These are phyloP conservation scores for Neurospora sp. DNA, from an alignment of 2,329 filamentous ascomycete genomes.

Conservation along the genomic window DNA sequence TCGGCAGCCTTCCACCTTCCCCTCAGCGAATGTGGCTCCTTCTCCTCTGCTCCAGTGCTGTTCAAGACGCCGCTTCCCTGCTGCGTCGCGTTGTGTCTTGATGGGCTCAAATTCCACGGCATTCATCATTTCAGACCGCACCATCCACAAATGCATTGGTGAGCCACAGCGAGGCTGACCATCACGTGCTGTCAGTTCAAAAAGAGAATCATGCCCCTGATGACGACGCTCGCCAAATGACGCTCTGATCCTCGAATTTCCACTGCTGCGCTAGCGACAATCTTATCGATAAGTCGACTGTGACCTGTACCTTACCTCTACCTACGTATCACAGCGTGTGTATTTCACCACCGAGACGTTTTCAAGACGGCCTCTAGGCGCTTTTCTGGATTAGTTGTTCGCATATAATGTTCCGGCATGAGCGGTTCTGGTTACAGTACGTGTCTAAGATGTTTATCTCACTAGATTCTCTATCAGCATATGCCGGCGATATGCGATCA, in stretches of 20 bases:
- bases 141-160: conserved; percentile 1
- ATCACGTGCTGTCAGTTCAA: conserved; percentile 2
- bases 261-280: neutral
- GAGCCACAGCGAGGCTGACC: conserved; percentile 2
- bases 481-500: neutral
- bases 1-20: neutral
- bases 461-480: neutral
- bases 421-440: neutral
- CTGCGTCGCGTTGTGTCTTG: neutral
- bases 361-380: neutral
- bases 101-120: neutral
- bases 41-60: neutral
- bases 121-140: neutral
- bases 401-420: neutral
- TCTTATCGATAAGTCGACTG: neutral
- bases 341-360: neutral
- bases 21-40: neutral
- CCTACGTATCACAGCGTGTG: neutral
- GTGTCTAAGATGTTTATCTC: neutral
- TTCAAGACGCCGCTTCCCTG: neutral
- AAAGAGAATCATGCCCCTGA: neutral
- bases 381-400: neutral
- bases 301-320: neutral
- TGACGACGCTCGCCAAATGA: neutral
- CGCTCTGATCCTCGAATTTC: neutral